Conservation (phyloP, 2,329 filamentous ascomycete genomes). For the Venturia oleaginea region DNA sequence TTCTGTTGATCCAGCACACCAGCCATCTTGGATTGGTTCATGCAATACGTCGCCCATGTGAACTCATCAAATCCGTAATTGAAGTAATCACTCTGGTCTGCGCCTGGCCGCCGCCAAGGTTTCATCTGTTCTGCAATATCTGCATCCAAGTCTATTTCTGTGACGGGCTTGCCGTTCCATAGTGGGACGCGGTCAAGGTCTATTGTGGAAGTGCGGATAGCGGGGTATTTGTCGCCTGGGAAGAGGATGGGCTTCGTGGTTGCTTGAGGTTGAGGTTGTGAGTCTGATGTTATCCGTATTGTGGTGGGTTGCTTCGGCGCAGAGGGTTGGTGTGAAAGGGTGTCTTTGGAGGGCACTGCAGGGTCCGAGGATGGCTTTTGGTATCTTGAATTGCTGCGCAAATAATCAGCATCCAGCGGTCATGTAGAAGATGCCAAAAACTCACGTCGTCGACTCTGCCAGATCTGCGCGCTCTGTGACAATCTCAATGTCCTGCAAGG, state of each 20-base stretch:
- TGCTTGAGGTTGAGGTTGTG: not conserved
- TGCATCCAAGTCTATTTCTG: constrained; percentile 42
- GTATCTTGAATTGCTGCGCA: not conserved
- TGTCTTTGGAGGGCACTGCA: not conserved
- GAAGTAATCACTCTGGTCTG: constrained; percentile 94
- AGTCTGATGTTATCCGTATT: not conserved
- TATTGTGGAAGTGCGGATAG: constrained; percentile 64
- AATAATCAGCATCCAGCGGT: not conserved
- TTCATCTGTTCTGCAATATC: constrained; percentile 63
- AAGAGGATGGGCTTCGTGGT: constrained; percentile 22
- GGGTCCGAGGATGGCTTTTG: not conserved
- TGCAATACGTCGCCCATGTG: constrained; percentile 89
- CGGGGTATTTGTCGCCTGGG: constrained; percentile 55
- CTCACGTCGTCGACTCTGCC: constrained; percentile 22
- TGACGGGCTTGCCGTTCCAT: constrained; percentile 73
- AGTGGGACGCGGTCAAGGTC: constrained; percentile 76
- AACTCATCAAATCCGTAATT: constrained; percentile 99
- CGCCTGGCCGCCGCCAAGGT: constrained; percentile 89
- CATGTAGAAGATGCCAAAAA: not conserved
- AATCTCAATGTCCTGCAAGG: constrained; percentile 42
- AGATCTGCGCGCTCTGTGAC: constrained; percentile 13
- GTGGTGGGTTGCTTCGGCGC: constrained; percentile 22
- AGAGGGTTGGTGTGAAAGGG: constrained; percentile 18
- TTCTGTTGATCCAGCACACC: constrained; percentile 76
- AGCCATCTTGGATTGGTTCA: constrained; percentile 74